Base-by-base conservation (phyloP, 352 stramenopile genomes). In the Pythium insidiosum region DNA sequence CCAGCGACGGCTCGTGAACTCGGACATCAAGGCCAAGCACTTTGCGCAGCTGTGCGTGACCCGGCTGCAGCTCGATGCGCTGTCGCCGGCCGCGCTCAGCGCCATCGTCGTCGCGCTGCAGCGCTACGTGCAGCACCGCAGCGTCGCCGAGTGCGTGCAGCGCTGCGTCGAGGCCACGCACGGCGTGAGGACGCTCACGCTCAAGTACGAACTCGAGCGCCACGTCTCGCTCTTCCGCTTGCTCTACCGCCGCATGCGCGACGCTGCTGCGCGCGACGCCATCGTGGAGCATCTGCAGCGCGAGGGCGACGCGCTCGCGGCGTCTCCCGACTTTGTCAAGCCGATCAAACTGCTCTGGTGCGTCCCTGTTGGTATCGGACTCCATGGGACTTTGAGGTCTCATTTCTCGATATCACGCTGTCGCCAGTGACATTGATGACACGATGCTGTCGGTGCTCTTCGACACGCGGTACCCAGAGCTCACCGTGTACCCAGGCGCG, bases 401-500 rank as follows among this genome's bases (percentile, higher is more conserved):
- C 7, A 29, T 43, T 4, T 12, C 37, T 35, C 37, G 2, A 43
- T 25, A 20, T 37, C 7, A 16, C 16, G 33, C 6, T 41, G 25
- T 46, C 10, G 2, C 13, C 43, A 89, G 77, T 51, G 78, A 90
- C 43, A 90, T 90, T 45, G 78, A 90, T 44, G 78, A 90, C 53
- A 90, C 78, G 26, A 64, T 90, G 59, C 58, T 86, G 9, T 80
- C 74, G 5, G 68, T 73, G 18, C 61, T 91, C 10, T 91, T 91
- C 31, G 78, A 91, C 49, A 81, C 63, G 35, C 69, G 78, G 30
- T 91, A 91, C 45, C 78, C 78, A 18, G 73, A 88, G 38, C 59
- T 91, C 24, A 88, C 78, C 10, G 75, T 91, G 4, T 91, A 91
- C 34, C 78, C 78, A 6, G 78, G 78, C 41, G 75, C 88, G 12